Evolutionary conservation across 2,329 filamentous ascomycete genomes (phyloP).

Genomic region (Colletotrichum sidae): DNA sequence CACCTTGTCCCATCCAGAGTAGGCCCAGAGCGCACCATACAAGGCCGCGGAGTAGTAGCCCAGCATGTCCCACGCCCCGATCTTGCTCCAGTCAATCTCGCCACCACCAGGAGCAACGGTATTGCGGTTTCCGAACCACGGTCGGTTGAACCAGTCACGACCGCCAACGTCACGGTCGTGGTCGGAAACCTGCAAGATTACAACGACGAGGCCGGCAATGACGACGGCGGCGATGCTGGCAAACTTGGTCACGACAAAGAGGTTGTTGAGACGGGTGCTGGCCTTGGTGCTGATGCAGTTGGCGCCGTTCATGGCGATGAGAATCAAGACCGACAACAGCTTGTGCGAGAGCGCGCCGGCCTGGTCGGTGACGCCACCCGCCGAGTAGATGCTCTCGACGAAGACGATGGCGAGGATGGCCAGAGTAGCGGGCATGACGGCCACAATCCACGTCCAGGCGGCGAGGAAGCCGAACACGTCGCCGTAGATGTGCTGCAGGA

Average conservation of each 20-base stretch:
- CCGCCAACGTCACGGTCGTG: constrained; percentile 55
- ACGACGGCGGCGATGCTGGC: constrained; percentile 60
- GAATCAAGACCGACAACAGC: constrained; percentile 60
- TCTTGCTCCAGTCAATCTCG: constrained; percentile 58
- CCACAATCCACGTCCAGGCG: constrained; percentile 74
- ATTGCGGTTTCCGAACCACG: constrained; percentile 66
- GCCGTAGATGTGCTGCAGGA: constrained; percentile 70
- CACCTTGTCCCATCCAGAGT: constrained; percentile 75
- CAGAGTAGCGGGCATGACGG: constrained; percentile 72
- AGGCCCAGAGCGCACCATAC: constrained; percentile 73
- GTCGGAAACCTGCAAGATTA: constrained; percentile 52
- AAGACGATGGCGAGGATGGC: constrained; percentile 75
- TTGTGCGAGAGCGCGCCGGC: constrained; percentile 59
- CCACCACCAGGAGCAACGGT: constrained; percentile 62
- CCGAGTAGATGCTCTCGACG: constrained; percentile 68
- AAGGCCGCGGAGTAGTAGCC: constrained; percentile 71
- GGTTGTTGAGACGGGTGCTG: constrained; percentile 65
- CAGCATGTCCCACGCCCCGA: constrained; percentile 68
- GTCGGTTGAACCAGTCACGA: constrained; percentile 62
- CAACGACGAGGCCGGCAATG: constrained; percentile 60
- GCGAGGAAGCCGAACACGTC: constrained; percentile 72
- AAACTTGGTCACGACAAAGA: constrained; percentile 68
- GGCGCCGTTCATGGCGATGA: constrained; percentile 59
- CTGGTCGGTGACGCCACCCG: constrained; percentile 58
- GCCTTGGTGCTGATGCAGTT: constrained; percentile 68